Conservation (phyloP, 306 rosid genomes). For the Trichosanthes cucumerina region DNA sequence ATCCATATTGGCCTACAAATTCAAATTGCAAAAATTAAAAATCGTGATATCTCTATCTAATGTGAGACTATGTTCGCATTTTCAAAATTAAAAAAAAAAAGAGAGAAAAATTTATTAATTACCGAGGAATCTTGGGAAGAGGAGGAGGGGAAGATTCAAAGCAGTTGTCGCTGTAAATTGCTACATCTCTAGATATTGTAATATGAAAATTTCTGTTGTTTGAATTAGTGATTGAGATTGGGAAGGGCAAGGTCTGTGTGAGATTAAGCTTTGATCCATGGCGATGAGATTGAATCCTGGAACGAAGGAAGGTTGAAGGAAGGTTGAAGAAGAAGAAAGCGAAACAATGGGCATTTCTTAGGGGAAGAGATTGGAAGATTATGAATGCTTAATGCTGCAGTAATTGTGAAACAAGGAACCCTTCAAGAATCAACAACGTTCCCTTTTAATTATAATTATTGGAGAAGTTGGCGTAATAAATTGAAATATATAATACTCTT, state of each 20-base stretch:
- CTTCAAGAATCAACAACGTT: too few species aligned
- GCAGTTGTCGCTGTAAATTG: neutral
- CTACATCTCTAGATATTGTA: neutral
- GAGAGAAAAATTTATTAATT: too few species aligned
- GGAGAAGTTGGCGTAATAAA: too few species aligned
- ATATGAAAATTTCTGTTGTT: neutral
- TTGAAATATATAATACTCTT: too few species aligned
- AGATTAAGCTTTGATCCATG: neutral
- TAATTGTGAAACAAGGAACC: too few species aligned
- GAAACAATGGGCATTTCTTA: neutral
- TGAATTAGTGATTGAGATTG: neutral
- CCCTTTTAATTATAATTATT: too few species aligned
- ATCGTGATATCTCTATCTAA: too few species aligned
- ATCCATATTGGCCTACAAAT: constrained; percentile 47
- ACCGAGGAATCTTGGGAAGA: neutral
- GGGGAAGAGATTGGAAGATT: neutral
- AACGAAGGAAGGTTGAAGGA: neutral
- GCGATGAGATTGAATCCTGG: neutral
- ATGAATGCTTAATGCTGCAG: too few species aligned
- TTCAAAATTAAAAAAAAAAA: too few species aligned
- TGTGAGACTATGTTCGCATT: too few species aligned
- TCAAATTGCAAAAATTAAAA: neutral
- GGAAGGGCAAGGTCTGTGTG: neutral
- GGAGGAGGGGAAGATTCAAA: neutral
- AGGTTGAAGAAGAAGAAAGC: neutral